Base-by-base conservation (phyloP, 345 rosid genomes). In the Syzygium grande region DNA sequence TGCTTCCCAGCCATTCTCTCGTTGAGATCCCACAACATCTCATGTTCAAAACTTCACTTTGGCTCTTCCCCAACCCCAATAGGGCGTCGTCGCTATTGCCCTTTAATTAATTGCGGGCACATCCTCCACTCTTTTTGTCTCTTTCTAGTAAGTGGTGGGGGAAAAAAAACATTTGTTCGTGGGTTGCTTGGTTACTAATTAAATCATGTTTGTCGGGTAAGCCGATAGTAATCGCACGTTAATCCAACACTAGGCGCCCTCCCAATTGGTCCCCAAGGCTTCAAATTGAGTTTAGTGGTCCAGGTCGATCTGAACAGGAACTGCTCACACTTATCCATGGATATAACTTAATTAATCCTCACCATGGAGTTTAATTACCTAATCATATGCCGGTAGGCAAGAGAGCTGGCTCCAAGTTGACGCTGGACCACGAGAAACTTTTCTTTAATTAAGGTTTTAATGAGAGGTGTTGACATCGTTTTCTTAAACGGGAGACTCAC, bases 131-230 rank as follows among this genome's bases (percentile, higher is more conserved):
- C 15, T 41, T 38, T 73, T 73, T 73, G 49, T 73, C 83, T 73
- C 83, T 38, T 73, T 73, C 14, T 19, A 73, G 83, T 38, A 73
- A 38, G 78, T 17, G 46, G 23, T 21, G 46, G 49, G 22, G 22
- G 41, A 51, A 52, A 83, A 84, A 87, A 65, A 83, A 51, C 89
- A 58, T 58, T 38, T 68, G 27, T 87, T 87, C 86, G 68, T 65
- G 86, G 77, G 84, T 84, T 85, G 87, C 89, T 78, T 85, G 86
- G 52, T 79, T 87, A 85, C 90, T 73, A 89, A 87, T 79, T 85
- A 89, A 89, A 87, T 77, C 87, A 89, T 89, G 87, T 85, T 89
- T 85, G 90, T 87, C 84, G 86, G 87, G 30, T 25, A 43, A 73
- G 22, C 43, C 49, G 51, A 30, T 79, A 85, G 63, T 49, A 85